These are phyloP conservation scores for Nidula niveotomentosa DNA, from an alignment of 1,284 basidiomycete species.

Conservation along the genomic window DNA sequence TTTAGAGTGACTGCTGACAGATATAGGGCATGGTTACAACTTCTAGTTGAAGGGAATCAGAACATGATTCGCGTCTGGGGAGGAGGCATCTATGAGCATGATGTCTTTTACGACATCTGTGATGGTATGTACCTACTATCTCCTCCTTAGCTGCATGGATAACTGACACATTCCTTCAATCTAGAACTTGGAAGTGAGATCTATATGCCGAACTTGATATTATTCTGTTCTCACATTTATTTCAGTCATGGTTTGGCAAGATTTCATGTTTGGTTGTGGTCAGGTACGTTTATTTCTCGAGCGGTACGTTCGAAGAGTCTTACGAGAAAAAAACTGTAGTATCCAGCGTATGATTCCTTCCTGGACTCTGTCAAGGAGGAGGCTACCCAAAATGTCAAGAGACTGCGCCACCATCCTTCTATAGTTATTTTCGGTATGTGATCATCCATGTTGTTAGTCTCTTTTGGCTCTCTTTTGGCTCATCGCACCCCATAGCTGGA, in stretches of 20 bases:
- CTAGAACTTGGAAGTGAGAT: conserved; percentile 55
- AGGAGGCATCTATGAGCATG: conserved; percentile 80
- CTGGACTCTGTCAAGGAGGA: conserved; percentile 65
- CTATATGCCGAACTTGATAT: no score
- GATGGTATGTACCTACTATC: conserved; percentile 51
- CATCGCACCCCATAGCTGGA: conserved; percentile 51
- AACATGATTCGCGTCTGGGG: conserved; percentile 87
- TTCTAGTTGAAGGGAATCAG: conserved; percentile 79
- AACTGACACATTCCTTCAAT: background rate
- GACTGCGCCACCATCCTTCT: conserved; percentile 76
- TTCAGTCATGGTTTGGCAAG: conserved; percentile 84
- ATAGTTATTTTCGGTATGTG: conserved; percentile 78
- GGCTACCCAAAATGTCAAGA: conserved; percentile 71
- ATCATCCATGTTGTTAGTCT: background rate
- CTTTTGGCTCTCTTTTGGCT: background rate
- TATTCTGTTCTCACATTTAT: no score
- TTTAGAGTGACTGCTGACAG: conserved; percentile 50
- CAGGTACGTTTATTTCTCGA: conserved; percentile 39
- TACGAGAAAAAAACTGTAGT: conserved; percentile 34
- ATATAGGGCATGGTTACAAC: conserved; percentile 72
- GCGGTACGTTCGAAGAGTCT: background rate
- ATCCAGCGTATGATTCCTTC: conserved; percentile 78
- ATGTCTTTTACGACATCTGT: conserved; percentile 78
- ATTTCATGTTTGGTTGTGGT: conserved; percentile 88
- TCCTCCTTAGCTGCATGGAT: conserved; percentile 2